phyloP scores from a whole-genome alignment of 768 basidiomycete species.

The Ephemerocybe angulata region DNA sequence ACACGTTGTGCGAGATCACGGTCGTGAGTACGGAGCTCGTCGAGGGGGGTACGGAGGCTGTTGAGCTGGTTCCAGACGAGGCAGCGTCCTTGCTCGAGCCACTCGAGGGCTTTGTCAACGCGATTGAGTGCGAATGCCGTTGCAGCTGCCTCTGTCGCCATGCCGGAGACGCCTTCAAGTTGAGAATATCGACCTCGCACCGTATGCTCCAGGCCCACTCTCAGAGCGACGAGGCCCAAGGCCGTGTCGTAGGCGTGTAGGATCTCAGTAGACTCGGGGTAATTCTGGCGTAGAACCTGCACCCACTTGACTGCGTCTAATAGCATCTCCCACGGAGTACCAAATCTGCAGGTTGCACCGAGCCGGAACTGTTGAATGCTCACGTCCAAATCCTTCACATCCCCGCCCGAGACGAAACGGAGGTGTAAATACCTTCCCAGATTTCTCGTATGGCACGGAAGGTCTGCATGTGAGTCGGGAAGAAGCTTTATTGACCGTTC shows the following conservation, averaged over 20 bases:
- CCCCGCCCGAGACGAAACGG: background rate
- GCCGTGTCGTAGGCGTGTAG: background rate
- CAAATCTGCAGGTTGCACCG: constrained; percentile 8
- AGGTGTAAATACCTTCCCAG: background rate
- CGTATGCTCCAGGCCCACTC: constrained; percentile 5
- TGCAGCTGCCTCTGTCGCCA: constrained; percentile 18
- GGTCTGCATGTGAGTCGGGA: background rate
- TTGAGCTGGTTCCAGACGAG: constrained; percentile 26
- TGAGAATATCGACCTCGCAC: background rate
- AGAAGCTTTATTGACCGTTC: background rate
- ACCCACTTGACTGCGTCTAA: constrained; percentile 10
- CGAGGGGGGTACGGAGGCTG: constrained; percentile 21
- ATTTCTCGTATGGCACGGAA: background rate
- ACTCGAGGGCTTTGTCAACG: constrained; percentile 26
- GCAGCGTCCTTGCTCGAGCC: constrained; percentile 30
- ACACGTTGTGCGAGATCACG: constrained; percentile 13
- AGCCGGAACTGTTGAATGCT: background rate
- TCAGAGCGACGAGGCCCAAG: background rate
- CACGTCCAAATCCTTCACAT: constrained; percentile 1
- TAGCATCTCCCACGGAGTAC: constrained; percentile 7
- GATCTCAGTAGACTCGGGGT: background rate
- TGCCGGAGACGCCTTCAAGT: background rate
- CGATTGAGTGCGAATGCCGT: constrained; percentile 20
- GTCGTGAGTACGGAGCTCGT: constrained; percentile 13
- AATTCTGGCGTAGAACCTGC: background rate